These are phyloP conservation scores for Malassezia furfur DNA, from an alignment of 1,284 basidiomycete species.

Conservation along the genomic window DNA sequence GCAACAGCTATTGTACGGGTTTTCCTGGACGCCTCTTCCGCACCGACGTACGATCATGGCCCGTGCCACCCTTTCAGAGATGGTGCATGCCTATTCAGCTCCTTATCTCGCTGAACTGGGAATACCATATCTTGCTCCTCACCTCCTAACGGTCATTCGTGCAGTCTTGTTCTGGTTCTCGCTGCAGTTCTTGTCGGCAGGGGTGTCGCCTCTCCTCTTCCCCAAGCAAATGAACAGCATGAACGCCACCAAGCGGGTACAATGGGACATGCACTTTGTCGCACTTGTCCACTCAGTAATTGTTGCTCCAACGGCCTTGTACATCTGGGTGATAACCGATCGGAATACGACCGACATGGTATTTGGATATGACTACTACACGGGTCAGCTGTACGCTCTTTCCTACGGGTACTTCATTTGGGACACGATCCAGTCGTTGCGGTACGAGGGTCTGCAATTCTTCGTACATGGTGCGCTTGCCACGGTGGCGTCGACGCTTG, in stretches of 20 bases:
- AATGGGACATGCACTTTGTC: conserved; percentile 49
- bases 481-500: conserved; percentile 38
- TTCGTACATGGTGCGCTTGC: conserved; percentile 48
- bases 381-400: conserved; percentile 36
- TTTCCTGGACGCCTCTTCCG: too few species aligned
- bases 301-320: conserved; percentile 30
- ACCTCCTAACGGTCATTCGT: conserved; percentile 36
- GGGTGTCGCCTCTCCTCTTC: conserved; percentile 38
- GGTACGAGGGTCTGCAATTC: conserved; percentile 48
- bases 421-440: conserved; percentile 44
- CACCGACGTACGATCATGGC: too few species aligned
- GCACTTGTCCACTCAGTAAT: conserved; percentile 33
- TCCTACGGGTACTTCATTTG: conserved; percentile 43
- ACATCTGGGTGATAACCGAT: conserved; percentile 28
- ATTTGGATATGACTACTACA: conserved; percentile 39
- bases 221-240: conserved; percentile 37
- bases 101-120: conserved; percentile 24
- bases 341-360: conserved; percentile 27
- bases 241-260: conserved; percentile 32
- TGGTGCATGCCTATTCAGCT: not conserved
- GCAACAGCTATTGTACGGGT: too few species aligned
- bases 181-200: conserved; percentile 39
- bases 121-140: conserved; percentile 33
- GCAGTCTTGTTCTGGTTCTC: conserved; percentile 38
- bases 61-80: too few species aligned